Percentiles rank a stretch among this genome's conserved stretches.
Conservation (phyloP, 495 filamentous ascomycete species). For the Podospora appendiculata region DNA sequence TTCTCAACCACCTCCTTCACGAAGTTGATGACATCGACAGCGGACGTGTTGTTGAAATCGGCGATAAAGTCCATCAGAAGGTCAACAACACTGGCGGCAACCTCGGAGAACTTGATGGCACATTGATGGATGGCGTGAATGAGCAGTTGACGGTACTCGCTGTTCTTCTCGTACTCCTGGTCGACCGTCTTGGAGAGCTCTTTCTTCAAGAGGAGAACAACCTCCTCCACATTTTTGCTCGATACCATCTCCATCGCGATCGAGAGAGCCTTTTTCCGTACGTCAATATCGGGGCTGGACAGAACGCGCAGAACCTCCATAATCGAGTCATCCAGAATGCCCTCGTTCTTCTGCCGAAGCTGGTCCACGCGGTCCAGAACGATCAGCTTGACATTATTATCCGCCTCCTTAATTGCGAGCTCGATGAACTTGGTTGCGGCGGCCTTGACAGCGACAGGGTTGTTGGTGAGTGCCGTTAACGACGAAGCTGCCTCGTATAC, state of each 20-base stretch:
- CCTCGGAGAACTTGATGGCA: constrained; percentile 97
- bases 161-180: constrained; percentile 98
- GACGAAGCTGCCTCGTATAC: constrained; percentile 98
- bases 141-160: constrained; percentile 89
- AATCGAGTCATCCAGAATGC: constrained; percentile 88
- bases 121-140: constrained; percentile 97
- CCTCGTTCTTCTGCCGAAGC: constrained; percentile 83
- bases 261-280: constrained; percentile 81
- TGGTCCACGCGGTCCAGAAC: constrained; percentile 93
- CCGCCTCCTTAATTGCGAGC: constrained; percentile 89
- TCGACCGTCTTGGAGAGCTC: constrained; percentile 96
- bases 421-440: constrained; percentile 95
- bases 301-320: constrained; percentile 98
- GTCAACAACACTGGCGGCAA: constrained; percentile 92
- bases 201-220: constrained; percentile 92
- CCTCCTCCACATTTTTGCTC: constrained; percentile 98
- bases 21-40: constrained; percentile 96
- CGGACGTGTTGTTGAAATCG: constrained; percentile 94
- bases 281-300: constrained; percentile 92
- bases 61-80: constrained; percentile 99
- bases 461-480: constrained; percentile 88
- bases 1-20: constrained; percentile 99
- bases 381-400: constrained; percentile 99
- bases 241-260: constrained; percentile 97
- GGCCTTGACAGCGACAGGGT: constrained; percentile 96